phyloP scores from a whole-genome alignment of 495 filamentous ascomycete species.

The Penicillium flavigenum region DNA sequence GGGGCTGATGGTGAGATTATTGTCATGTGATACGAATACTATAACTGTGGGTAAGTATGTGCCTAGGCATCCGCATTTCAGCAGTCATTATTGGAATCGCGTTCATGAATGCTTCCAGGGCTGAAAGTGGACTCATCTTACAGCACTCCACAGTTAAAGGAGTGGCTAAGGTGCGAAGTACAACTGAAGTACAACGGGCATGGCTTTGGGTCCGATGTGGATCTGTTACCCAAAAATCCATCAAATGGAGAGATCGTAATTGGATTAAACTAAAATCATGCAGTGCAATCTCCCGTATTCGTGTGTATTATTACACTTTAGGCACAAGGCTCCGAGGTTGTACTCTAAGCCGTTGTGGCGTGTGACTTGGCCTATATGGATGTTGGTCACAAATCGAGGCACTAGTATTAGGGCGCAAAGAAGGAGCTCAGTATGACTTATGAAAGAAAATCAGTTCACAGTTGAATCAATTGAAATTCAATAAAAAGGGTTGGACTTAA shows the following conservation, averaged over 20 bases:
- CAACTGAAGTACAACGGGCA: neutral
- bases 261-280: neutral
- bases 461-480: neutral
- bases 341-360: neutral
- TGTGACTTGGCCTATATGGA: neutral
- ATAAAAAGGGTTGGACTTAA: neutral
- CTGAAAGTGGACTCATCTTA: neutral
- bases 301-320: too few species aligned
- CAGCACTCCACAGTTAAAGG: neutral
- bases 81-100: neutral
- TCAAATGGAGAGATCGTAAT: neutral
- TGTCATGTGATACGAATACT: neutral
- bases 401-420: neutral
- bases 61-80: slow-evolving; percentile 4
- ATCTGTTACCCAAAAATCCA: neutral
- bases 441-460: neutral
- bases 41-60: neutral
- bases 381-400: neutral
- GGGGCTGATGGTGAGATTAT: neutral
- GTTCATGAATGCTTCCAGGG: neutral
- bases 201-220: neutral
- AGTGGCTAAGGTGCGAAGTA: too few species aligned
- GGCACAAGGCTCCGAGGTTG: neutral
- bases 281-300: neutral
- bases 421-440: neutral